Base-by-base conservation (phyloP, 768 basidiomycete genomes). In the Lentinula guzmanii region DNA sequence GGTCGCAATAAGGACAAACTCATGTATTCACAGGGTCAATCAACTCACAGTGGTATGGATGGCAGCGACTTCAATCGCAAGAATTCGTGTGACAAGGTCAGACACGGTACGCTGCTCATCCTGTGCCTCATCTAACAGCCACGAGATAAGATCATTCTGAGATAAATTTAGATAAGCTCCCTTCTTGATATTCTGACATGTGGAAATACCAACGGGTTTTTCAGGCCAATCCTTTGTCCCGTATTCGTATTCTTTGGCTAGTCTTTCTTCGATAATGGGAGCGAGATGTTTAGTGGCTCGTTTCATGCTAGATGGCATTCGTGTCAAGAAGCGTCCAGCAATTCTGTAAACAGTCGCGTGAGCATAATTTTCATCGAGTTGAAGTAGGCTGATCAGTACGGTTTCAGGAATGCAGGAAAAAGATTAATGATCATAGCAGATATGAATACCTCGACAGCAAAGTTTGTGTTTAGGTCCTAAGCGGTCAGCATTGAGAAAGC, bases 81-180 rank as follows among this genome's bases (percentile, higher is more conserved):
- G 65, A 6, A 82, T 62, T n/a, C 75, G 69, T 1, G 65, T 63
- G 0, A 72, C 71, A 7, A 80, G 65, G 35, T 74, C 70, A n/a
- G 65, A 66, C 8, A 74, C 58, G 0, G 70, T 71, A 18, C 70
- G 66, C 58, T 75, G 72, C 4, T 69, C 52, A 28, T 68, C 73
- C 33, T 68, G 52, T 0, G 77, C 76, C 15, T 69, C 68, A 39
- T 77, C 77, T 43, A 82, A 66, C 6, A 82, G 65, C 81, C 81
- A 83, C 43, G 72, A 73, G 4, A 82, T 71, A 41, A 79, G 65
- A 63, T 83, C 80, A 57, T 77, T 77, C 82, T 18, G 5, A 7
- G 5, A 35, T 33, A 5, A 7, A 48, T 31, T 31, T 13, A 10
- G 5, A 8, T 39, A n/a, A 45, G 10, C 37, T 51, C 18, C n/a